Base-by-base conservation (phyloP, 2,329 filamentous ascomycete species). In the Ampelomyces quisqualis region DNA sequence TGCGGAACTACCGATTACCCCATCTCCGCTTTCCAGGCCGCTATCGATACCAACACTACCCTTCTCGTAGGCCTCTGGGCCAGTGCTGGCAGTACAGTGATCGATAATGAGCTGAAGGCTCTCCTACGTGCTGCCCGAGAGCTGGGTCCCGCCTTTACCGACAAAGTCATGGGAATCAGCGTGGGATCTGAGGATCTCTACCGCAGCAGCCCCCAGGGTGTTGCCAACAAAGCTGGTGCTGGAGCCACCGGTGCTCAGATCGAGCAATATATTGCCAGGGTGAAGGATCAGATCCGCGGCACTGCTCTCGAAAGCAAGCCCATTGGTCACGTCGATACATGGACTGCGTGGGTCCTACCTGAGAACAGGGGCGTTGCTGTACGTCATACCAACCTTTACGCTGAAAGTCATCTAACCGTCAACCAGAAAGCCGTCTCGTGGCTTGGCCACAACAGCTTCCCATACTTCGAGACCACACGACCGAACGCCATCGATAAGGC, bases 311-410 rank as follows among this genome's bases (percentile, higher is more conserved):
- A 76, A 31, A 69, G 70, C 27, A 77, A 74, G 32, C 74, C 80
- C 8, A 74, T 95, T 44, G 89, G 89, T 33, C 89, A 95, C 69
- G 88, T 94, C 60, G 89, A 95, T 65, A 94, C 89, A 34, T 95
- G 88, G 88, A 88, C 84, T 5, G 66, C 65, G 0, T 70, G 58
- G 77, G 80, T 81, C 60, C 87, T 93, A 66, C 67, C 71, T 28
- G 80, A 84, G 62, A 93, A 90, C 77, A 67, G 71, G 34, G 80
- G 77, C 23, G 81, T 94, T 43, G 80, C n/a, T n/a, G n/a, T n/a
- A n/a, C n/a, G n/a, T n/a, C n/a, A n/a, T n/a, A n/a, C n/a, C n/a
- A n/a, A 79, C 78, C 24, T 73, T 76, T 47, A 88, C 94, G 73
- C 95, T 81, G 22, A 10, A 24, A 24, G 22, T 24, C 6, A 24